Conservation (phyloP, 495 filamentous ascomycete species). For the Parathielavia hyrcaniae region DNA sequence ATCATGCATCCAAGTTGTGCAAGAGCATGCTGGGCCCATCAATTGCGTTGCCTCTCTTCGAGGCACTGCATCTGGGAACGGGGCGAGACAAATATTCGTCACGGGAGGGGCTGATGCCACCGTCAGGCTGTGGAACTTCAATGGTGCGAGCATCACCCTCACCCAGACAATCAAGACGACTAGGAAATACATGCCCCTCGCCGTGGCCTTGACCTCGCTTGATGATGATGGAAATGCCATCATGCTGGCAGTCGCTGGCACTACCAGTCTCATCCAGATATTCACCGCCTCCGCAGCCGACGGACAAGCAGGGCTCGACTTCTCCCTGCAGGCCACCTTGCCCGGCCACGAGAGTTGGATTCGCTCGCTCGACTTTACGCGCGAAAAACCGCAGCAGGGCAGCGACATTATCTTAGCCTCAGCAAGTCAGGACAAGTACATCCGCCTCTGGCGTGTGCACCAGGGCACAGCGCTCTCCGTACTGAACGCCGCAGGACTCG, state of each 20-base stretch:
- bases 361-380: slow-evolving; percentile 69
- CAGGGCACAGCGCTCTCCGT: slow-evolving; percentile 57
- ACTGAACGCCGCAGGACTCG: slow-evolving; percentile 36
- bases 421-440: slow-evolving; percentile 95
- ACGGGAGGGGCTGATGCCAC: slow-evolving; percentile 76
- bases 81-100: slow-evolving; percentile 47
- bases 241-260: slow-evolving; percentile 78
- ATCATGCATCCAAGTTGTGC: slow-evolving; percentile 43
- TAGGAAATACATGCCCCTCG: slow-evolving; percentile 74
- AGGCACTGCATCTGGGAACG: slow-evolving; percentile 27
- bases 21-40: slow-evolving; percentile 65
- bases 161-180: slow-evolving; percentile 66
- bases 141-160: slow-evolving; percentile 41
- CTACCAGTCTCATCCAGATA: slow-evolving; percentile 68
- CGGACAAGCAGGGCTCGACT: slow-evolving; percentile 37
- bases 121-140: slow-evolving; percentile 68
- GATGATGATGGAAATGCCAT: slow-evolving; percentile 43
- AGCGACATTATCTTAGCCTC: slow-evolving; percentile 81
- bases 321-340: slow-evolving; percentile 70
- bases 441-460: slow-evolving; percentile 85
- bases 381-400: slow-evolving; percentile 46
- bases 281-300: slow-evolving; percentile 50
- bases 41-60: slow-evolving; percentile 65
- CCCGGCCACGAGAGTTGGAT: slow-evolving; percentile 95
- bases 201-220: slow-evolving; percentile 59